phyloP scores from a whole-genome alignment of 495 filamentous ascomycete species.

The Podospora tetraspora region DNA sequence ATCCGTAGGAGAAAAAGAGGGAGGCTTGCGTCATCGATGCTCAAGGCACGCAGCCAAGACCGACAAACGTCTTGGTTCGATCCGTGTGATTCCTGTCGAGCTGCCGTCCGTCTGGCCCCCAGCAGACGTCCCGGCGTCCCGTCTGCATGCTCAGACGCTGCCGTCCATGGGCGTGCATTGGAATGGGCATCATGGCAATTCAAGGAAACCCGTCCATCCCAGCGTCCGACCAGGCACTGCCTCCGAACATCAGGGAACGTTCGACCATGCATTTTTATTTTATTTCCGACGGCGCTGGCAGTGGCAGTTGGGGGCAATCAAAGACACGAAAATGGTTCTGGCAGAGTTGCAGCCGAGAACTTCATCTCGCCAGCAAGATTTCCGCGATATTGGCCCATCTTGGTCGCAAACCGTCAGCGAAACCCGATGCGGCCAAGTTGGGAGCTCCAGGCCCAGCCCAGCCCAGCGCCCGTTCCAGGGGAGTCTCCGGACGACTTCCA shows the following conservation, averaged over 20 bases:
- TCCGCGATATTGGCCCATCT: constrained; percentile 6
- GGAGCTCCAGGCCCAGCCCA: constrained; percentile 7
- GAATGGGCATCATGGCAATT: neutral
- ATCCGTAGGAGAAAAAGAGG: neutral
- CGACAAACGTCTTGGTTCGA: neutral
- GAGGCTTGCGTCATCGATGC: neutral
- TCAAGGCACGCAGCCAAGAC: neutral
- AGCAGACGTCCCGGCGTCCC: neutral
- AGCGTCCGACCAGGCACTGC: neutral
- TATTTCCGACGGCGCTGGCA: neutral
- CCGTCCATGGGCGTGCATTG: neutral
- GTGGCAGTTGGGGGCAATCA: neutral
- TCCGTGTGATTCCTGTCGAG: neutral
- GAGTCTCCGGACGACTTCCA: constrained; percentile 17
- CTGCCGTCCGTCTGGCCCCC: no score
- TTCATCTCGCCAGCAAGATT: constrained; percentile 19
- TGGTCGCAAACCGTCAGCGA: neutral
- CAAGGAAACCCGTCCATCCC: neutral
- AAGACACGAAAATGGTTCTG: constrained; percentile 3
- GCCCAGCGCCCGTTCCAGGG: constrained; percentile 2
- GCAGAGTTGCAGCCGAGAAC: constrained; percentile 9
- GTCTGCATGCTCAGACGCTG: neutral
- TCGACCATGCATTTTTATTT: no score
- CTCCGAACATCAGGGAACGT: no score
- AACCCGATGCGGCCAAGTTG: constrained; percentile 11